phyloP scores from a whole-genome alignment of 352 stramenopile species.

The Plasmopara viticola region DNA sequence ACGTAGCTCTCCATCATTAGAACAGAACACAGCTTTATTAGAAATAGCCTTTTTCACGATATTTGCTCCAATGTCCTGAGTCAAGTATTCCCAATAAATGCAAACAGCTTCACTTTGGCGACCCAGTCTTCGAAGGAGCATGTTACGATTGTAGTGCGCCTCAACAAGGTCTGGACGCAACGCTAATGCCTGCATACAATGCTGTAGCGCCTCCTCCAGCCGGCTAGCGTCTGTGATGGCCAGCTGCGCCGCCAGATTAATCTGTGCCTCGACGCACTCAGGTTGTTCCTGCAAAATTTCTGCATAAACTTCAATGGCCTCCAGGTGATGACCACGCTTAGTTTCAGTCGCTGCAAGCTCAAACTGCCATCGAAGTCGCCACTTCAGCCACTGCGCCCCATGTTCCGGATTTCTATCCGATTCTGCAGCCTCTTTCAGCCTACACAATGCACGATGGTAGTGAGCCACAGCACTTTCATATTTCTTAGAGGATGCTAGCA shows the following conservation, averaged over 20 bases:
- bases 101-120: conserved; percentile 38
- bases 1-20: background rate
- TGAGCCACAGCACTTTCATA: conserved; percentile 21
- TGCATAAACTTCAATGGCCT: conserved; percentile 33
- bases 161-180: conserved; percentile 26
- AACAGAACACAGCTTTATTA: conserved; percentile 42
- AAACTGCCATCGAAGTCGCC: conserved; percentile 21
- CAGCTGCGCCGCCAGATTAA: conserved; percentile 52
- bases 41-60: conserved; percentile 6
- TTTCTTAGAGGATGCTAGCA: conserved; percentile 21
- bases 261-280: conserved; percentile 32
- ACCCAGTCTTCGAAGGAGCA: conserved; percentile 43
- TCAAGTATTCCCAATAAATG: conserved; percentile 53
- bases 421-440: conserved; percentile 5
- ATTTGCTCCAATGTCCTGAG: conserved; percentile 71
- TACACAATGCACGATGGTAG: conserved; percentile 25
- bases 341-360: conserved; percentile 14
- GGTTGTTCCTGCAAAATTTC: conserved; percentile 20
- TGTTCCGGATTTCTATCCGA: conserved; percentile 2
- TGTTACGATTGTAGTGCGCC: conserved; percentile 61
- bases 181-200: conserved; percentile 31
- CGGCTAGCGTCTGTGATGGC: conserved; percentile 24
- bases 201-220: conserved; percentile 28
- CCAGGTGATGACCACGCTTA: conserved; percentile 8
- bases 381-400: conserved; percentile 1